Conservation (phyloP, 2,329 filamentous ascomycete genomes). For the Zymoseptoria crescenta region DNA sequence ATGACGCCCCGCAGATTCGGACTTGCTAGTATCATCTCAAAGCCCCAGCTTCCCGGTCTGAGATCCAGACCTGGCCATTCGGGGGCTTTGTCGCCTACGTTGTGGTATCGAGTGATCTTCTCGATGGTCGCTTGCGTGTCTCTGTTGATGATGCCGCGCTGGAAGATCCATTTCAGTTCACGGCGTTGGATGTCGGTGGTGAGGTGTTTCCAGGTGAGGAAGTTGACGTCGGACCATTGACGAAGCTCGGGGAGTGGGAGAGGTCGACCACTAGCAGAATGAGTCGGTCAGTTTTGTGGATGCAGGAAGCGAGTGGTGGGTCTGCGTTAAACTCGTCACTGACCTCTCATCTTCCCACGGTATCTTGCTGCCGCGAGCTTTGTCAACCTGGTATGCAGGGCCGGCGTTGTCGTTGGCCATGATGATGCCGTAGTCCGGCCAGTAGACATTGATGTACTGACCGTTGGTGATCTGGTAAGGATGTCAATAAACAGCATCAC, state of each 20-base stretch:
- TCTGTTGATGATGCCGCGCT: conserved; percentile 9
- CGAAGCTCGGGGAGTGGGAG: conserved; percentile 5
- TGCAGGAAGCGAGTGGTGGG: not conserved
- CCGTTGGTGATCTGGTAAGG: conserved; percentile 5
- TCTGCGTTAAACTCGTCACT: not conserved
- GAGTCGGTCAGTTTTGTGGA: not conserved
- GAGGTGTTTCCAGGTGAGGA: conserved; percentile 10
- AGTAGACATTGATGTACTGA: conserved; percentile 11
- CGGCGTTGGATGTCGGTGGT: conserved; percentile 1
- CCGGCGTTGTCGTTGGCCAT: conserved; percentile 10
- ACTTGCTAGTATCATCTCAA: conserved; percentile 6
- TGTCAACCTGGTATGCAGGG: conserved; percentile 1
- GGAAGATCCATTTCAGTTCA: conserved; percentile 4
- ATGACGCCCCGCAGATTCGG: conserved; percentile 9
- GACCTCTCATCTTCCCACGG: conserved; percentile 4
- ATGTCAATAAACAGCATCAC: not conserved
- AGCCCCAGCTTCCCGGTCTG: conserved; percentile 1
- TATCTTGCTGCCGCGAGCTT: not conserved
- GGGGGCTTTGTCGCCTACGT: conserved; percentile 2
- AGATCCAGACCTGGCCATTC: conserved; percentile 6
- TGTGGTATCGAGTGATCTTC: conserved; percentile 1
- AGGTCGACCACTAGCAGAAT: not conserved
- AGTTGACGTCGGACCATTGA: conserved; percentile 11
- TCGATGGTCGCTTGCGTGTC: conserved; percentile 8
- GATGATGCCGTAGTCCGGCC: conserved; percentile 6